Percentiles rank a stretch among this genome's conserved stretches.
These are phyloP conservation scores for Fusarium subglutinans DNA, from an alignment of 2,329 filamentous ascomycete genomes.

Conservation along the genomic window DNA sequence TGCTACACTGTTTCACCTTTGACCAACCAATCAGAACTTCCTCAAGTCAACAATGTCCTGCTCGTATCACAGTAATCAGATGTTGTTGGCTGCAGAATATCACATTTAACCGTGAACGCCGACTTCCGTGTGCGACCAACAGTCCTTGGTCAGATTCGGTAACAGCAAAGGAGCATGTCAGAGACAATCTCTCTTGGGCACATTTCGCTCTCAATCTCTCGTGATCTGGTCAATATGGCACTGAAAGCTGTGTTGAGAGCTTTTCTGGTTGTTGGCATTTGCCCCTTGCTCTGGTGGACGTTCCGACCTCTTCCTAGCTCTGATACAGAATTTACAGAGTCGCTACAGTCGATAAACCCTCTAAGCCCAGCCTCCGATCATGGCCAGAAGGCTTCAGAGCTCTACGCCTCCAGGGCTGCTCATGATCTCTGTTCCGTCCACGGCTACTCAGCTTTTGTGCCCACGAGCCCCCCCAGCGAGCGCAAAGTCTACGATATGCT, in stretches of 20 bases:
- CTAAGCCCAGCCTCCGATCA: conserved; percentile 26
- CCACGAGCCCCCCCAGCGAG: conserved; percentile 24
- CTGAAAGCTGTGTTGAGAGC: background rate
- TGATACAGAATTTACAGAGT: conserved; percentile 22
- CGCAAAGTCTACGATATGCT: conserved; percentile 61
- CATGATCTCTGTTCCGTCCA: conserved; percentile 43
- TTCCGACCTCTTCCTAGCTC: background rate
- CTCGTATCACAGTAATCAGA: background rate
- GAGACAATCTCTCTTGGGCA: background rate
- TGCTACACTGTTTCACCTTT: background rate
- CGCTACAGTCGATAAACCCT: background rate
- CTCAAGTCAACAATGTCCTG: background rate
- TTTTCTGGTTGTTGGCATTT: background rate
- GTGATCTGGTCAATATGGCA: background rate
- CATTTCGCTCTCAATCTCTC: background rate
- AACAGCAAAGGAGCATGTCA: background rate
- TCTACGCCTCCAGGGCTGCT: conserved; percentile 42
- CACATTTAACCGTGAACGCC: background rate
- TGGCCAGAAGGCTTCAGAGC: conserved; percentile 13
- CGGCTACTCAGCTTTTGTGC: conserved; percentile 43
- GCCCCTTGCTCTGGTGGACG: background rate
- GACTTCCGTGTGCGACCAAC: background rate
- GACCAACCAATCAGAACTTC: background rate
- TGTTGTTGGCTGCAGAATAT: background rate
- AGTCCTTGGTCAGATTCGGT: background rate